Evolutionary conservation across 2,329 filamentous ascomycete species (phyloP).

Genomic region (Tolypocladium inflatum): DNA sequence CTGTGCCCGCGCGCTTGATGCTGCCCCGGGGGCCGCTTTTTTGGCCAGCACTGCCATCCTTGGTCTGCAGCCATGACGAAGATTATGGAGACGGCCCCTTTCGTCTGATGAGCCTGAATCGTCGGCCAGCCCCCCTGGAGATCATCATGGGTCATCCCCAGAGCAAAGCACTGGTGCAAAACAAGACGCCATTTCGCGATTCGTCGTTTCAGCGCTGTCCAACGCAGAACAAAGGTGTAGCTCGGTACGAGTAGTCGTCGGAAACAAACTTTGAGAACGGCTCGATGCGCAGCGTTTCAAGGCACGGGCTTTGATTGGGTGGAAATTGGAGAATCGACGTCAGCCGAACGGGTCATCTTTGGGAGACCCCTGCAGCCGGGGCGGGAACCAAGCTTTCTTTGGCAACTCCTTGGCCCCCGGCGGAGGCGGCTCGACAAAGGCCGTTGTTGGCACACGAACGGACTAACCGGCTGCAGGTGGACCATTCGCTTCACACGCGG

Average conservation of each 20-base stretch:
- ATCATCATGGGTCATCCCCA: neutral
- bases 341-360: neutral
- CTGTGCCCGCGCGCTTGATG: too few species aligned
- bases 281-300: neutral
- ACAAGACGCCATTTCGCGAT: neutral
- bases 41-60: neutral
- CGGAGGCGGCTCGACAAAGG: neutral
- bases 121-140: neutral
- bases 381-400: neutral
- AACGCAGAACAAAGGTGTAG: too few species aligned
- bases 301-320: neutral
- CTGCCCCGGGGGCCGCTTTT: neutral
- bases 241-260: too few species aligned
- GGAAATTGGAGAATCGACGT: neutral
- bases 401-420: neutral
- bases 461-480: too few species aligned
- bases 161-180: neutral
- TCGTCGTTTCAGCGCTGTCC: neutral
- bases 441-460: neutral
- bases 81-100: neutral
- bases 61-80: neutral
- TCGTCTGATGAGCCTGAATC: neutral
- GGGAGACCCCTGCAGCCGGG: neutral
- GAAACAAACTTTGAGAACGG: neutral
- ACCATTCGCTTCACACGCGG: too few species aligned